Percentiles rank a stretch among this genome's conserved stretches.
These are phyloP conservation scores for Papilionanthe hybrid DNA, from an alignment of 116 monocot species.

Conservation along the genomic window DNA sequence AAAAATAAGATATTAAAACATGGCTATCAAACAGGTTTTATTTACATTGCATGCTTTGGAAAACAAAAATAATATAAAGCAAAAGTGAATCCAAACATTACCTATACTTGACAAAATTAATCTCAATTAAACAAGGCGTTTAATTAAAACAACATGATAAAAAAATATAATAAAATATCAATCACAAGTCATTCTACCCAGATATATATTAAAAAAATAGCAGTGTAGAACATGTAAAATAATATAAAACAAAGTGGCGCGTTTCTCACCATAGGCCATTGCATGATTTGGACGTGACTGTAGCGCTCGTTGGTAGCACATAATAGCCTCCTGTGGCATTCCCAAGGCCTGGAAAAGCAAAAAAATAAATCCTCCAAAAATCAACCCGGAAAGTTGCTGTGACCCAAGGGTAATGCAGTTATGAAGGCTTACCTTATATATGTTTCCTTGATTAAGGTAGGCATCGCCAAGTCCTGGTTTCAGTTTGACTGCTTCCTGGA, in stretches of 20 bases:
- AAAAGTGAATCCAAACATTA: too few species aligned
- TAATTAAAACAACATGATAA: background rate
- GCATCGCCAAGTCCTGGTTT: conserved; percentile 77
- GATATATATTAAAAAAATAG: background rate
- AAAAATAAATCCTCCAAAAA: conserved; percentile 40
- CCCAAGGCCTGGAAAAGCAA: conserved; percentile 79
- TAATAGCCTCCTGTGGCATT: conserved; percentile 85
- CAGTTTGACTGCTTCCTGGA: conserved; percentile 87
- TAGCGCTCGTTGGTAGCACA: conserved; percentile 80
- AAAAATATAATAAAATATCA: background rate
- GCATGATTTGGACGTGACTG: conserved; percentile 70
- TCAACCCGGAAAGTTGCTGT: conserved; percentile 16
- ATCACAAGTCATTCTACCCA: background rate
- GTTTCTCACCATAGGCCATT: conserved; percentile 72
- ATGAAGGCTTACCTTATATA: conserved; percentile 72
- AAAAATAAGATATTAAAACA: too few species aligned
- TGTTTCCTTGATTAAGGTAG: conserved; percentile 68
- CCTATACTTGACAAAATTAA: background rate
- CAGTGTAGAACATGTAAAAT: background rate
- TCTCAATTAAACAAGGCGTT: background rate
- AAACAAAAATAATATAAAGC: too few species aligned
- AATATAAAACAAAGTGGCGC: background rate
- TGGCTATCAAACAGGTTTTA: too few species aligned
- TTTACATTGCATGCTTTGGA: too few species aligned
- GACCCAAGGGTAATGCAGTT: conserved; percentile 18